phyloP scores from a whole-genome alignment of 495 filamentous ascomycete genomes.

The Friedmanniomyces endolithicus region DNA sequence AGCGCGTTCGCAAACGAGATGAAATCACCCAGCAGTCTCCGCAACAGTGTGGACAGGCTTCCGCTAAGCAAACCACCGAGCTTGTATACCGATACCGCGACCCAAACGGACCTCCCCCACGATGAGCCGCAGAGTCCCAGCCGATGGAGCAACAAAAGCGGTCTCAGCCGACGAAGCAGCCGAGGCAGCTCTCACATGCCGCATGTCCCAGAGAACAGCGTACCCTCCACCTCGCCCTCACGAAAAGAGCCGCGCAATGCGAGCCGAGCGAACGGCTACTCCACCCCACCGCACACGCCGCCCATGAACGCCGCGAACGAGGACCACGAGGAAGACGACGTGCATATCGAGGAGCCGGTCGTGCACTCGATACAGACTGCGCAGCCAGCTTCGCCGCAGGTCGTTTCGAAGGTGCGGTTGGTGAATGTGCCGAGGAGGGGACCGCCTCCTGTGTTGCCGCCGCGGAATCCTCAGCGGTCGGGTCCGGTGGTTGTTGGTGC shows the following conservation, averaged over 20 bases:
- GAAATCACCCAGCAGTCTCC: conserved; percentile 18
- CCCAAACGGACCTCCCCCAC: conserved; percentile 19
- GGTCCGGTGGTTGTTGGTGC: conserved; percentile 19
- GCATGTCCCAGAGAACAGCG: conserved; percentile 10
- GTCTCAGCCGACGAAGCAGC: not conserved
- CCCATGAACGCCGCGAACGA: not conserved
- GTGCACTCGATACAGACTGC: conserved; percentile 10
- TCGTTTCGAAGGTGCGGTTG: conserved; percentile 27
- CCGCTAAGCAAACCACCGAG: not conserved
- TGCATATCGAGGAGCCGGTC: conserved; percentile 10
- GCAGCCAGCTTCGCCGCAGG: conserved; percentile 20
- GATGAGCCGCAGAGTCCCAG: conserved; percentile 2
- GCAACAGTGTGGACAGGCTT: conserved; percentile 28
- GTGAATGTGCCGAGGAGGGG: conserved; percentile 28
- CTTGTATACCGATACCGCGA: conserved; percentile 10
- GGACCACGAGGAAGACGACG: conserved; percentile 16
- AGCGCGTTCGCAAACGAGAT: conserved; percentile 24
- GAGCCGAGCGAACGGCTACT: conserved; percentile 1
- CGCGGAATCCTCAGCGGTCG: conserved; percentile 27
- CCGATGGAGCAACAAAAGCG: not conserved
- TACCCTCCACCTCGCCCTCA: conserved; percentile 10
- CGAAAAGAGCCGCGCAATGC: not conserved
- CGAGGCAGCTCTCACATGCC: not conserved
- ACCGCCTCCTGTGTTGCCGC: conserved; percentile 26
- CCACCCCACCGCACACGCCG: conserved; percentile 15